Percentiles rank a stretch among this genome's conserved stretches.
Conservation (phyloP, 176 grass and related monocot genomes). For the Triticum turgidum region DNA sequence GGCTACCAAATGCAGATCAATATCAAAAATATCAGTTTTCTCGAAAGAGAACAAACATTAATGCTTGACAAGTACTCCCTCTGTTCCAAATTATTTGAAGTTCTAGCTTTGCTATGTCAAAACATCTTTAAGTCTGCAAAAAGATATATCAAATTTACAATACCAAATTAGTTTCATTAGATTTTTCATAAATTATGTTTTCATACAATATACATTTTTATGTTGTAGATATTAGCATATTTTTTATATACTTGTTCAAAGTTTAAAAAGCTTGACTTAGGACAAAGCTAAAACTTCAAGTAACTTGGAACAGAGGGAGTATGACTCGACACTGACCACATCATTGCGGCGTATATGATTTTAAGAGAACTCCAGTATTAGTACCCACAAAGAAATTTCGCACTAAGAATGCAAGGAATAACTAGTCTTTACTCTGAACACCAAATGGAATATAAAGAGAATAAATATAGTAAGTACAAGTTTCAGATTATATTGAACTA, state of each 20-base stretch:
- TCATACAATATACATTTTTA: not conserved
- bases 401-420: not conserved
- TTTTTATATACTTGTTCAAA: not conserved
- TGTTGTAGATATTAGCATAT: not conserved
- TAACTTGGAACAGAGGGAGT: not conserved
- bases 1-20: conserved; percentile 1
- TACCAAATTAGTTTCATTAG: not conserved
- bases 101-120: not conserved
- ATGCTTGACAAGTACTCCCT: not conserved
- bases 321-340: not conserved
- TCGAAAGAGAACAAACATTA: not conserved
- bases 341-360: not conserved
- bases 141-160: not conserved
- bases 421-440: not conserved
- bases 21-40: not conserved
- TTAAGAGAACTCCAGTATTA: not conserved
- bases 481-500: not conserved
- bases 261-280: not conserved
- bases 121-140: not conserved
- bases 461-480: conserved; percentile 3
- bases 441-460: not conserved
- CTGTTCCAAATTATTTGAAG: not conserved
- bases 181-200: not conserved
- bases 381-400: not conserved
- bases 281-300: not conserved